Evolutionary conservation across 1,284 basidiomycete species (phyloP).

Genomic region (Testicularia cyperi): DNA sequence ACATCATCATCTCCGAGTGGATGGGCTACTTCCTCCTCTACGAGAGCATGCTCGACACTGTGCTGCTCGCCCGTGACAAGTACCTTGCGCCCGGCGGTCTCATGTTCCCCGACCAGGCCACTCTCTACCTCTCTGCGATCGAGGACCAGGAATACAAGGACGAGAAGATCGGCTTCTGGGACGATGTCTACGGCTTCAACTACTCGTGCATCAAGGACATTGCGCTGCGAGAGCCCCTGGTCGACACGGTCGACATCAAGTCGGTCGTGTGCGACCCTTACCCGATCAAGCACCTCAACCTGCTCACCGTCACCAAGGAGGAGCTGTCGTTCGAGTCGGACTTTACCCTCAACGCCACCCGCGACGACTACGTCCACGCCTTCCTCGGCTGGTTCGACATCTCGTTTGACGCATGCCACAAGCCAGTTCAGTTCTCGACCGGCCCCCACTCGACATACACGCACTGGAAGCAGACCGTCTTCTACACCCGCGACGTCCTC

Average conservation of each 20-base stretch:
- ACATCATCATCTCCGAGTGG: constrained; percentile 99
- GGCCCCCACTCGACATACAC: constrained; percentile 59
- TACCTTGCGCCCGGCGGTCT: constrained; percentile 82
- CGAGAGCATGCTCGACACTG: constrained; percentile 99
- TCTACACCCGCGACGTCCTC: constrained; percentile 57
- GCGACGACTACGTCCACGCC: constrained; percentile 93
- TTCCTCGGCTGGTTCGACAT: constrained; percentile 99
- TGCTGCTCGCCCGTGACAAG: constrained; percentile 92
- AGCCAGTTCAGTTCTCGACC: constrained; percentile 71
- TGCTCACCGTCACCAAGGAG: constrained; percentile 90
- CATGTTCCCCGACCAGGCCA: constrained; percentile 95
- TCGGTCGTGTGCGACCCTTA: constrained; percentile 59
- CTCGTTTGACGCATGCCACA: constrained; percentile 92
- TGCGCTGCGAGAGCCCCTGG: constrained; percentile 90
- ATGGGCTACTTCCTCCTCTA: constrained; percentile 83
- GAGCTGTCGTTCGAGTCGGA: constrained; percentile 82
- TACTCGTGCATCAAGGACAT: constrained; percentile 99
- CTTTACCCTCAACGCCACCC: constrained; percentile 79
- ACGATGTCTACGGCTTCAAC: constrained; percentile 99
- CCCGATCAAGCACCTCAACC: constrained; percentile 68
- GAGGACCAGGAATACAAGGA: constrained; percentile 99
- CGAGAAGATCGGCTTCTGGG: constrained; percentile 95
- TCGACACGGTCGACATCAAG: constrained; percentile 77
- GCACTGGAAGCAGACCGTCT: constrained; percentile 61
- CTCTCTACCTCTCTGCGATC: constrained; percentile 90